Base-by-base conservation (phyloP, 2,329 filamentous ascomycete genomes). In the Cordyceps fumosorosea region DNA sequence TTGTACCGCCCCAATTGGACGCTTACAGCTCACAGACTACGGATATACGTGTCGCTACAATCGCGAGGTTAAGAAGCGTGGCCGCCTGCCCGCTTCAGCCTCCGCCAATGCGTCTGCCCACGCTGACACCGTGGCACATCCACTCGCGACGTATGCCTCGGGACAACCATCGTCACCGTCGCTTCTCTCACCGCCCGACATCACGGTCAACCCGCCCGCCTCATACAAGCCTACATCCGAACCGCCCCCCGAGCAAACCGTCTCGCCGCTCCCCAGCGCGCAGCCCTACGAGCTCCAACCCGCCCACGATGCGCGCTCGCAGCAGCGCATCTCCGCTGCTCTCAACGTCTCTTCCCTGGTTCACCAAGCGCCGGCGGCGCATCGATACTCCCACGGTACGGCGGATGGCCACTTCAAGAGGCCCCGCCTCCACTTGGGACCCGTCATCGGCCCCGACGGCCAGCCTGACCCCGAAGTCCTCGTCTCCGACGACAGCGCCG, bases 31-130 rank as follows among this genome's bases (percentile, higher is more conserved):
- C 45, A 10, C 44, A 75, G 74, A 76, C 47, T 76, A 76, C 64
- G 73, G 73, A 7, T 75, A 76, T 56, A 67, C 69, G 20, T 76
- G 74, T 60, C 68, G 69, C 18, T 76, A 76, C 60, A 72, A 74
- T 34, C 70, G 74, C 24, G 67, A 73, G 44, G 67, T 76, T 24
- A 75, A 75, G 66, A 76, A 75, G 61, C 67, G 74, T 26, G 74
- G 74, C 7, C 72, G 74, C 12, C 65, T 71, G 24, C 74, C 73
- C 22, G 66, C 66, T 42, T 70, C 69, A 20, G 56, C 63, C 34
- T 58, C 54, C 18, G 47, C 60, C 34, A 26, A 42, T 32, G n/a
- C 45, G 3, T 11, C 24, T 6, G 20, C 22, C 26, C 14, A n/a
- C 5, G 11, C 37, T 26, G n/a, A 53, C 12, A 44, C 29, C 44